These are phyloP conservation scores for Neonectria magnoliae DNA, from an alignment of 2,329 filamentous ascomycete species.

Conservation along the genomic window DNA sequence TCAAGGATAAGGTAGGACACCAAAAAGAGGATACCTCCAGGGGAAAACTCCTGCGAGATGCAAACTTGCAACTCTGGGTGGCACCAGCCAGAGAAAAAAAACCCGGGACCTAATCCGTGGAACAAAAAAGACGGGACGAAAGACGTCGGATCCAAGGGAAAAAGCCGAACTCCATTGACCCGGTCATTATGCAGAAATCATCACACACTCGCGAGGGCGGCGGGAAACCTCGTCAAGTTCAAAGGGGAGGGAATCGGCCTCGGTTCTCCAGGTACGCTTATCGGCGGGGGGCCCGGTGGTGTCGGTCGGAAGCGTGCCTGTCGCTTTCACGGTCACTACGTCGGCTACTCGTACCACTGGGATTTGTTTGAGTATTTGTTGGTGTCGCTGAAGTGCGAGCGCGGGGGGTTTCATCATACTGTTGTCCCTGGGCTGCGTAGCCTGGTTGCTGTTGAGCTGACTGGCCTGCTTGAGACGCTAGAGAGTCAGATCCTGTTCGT, in stretches of 20 bases:
- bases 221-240: slow-evolving; percentile 34
- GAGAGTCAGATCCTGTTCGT: slow-evolving; percentile 46
- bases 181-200: slow-evolving; percentile 46
- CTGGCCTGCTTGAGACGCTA: slow-evolving; percentile 63
- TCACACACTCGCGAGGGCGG: slow-evolving; percentile 42
- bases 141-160: slow-evolving; percentile 41
- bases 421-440: slow-evolving; percentile 58
- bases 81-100: slow-evolving; percentile 40
- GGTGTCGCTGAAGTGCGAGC: slow-evolving; percentile 50
- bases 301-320: slow-evolving; percentile 52
- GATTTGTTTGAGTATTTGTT: slow-evolving; percentile 52
- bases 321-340: slow-evolving; percentile 56
- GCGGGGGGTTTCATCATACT: slow-evolving; percentile 62
- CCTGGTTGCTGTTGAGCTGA: slow-evolving; percentile 44
- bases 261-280: slow-evolving; percentile 40
- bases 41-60: slow-evolving; percentile 38
- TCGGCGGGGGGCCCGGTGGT: slow-evolving; percentile 52
- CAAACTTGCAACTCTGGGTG: slow-evolving; percentile 45
- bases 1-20: slow-evolving; percentile 33
- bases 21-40: slow-evolving; percentile 41
- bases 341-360: slow-evolving; percentile 50
- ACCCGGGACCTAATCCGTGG: slow-evolving; percentile 38
- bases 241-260: slow-evolving; percentile 32
- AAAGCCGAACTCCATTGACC: slow-evolving; percentile 42
- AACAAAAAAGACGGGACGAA: slow-evolving; percentile 39